These are phyloP conservation scores for Talaromyces sp. DNA, from an alignment of 2,329 filamentous ascomycete species.

Conservation along the genomic window DNA sequence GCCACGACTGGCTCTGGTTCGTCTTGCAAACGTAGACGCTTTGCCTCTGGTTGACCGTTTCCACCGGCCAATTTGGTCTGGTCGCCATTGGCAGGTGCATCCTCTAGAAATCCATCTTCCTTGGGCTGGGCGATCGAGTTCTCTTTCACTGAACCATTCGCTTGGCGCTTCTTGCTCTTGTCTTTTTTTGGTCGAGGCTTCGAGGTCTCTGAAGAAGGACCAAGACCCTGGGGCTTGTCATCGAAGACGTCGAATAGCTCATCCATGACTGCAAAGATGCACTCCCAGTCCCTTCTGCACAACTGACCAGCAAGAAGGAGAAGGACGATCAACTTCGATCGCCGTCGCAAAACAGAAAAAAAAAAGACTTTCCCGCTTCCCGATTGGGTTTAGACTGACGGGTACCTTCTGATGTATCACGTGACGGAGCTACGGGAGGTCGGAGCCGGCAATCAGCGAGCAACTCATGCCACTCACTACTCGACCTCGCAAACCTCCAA, in stretches of 20 bases:
- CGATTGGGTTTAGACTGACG: constrained; percentile 16
- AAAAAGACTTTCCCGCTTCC: constrained; percentile 24
- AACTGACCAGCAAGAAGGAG: constrained; percentile 5
- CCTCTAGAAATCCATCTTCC: constrained; percentile 18
- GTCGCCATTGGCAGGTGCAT: constrained; percentile 15
- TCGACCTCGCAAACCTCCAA: constrained; percentile 3
- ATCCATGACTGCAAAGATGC: constrained; percentile 50
- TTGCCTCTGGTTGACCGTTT: constrained; percentile 38
- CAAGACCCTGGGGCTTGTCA: constrained; percentile 50
- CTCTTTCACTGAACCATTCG: constrained; percentile 69
- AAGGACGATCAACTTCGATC: not conserved
- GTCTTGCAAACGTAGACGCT: constrained; percentile 46
- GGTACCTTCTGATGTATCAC: constrained; percentile 16
- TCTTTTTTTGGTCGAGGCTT: constrained; percentile 45
- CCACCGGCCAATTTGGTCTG: constrained; percentile 15
- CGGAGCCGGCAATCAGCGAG: constrained; percentile 1
- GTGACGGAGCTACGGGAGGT: constrained; percentile 7
- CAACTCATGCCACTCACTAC: constrained; percentile 7
- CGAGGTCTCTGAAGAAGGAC: constrained; percentile 23
- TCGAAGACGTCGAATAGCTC: constrained; percentile 81
- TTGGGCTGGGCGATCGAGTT: constrained; percentile 25
- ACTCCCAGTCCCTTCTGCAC: not conserved
- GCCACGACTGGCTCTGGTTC: constrained; percentile 77
- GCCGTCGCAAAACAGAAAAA: constrained; percentile 2
- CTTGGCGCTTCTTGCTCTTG: constrained; percentile 78